Evolutionary conservation across 2,329 filamentous ascomycete species (phyloP), one percentile per base, ranked within the genome.

Genomic region (Talaromyces piceae): DNA sequence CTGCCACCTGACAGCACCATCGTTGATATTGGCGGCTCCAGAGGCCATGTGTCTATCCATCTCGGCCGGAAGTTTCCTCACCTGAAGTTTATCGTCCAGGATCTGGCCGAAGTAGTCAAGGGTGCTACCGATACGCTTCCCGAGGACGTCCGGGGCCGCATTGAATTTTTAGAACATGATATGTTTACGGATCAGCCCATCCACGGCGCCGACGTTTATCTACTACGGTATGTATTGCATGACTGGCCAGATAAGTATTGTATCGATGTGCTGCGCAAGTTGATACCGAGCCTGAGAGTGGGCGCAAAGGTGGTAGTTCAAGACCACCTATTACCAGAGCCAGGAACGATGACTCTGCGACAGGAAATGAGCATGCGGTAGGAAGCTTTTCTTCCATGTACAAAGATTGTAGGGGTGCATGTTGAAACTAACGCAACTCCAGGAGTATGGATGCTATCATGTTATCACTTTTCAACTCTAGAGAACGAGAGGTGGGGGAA

Each of bases 1-100:
- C 41, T 49, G 13, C 22, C 26, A 18, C 16, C 20, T 1, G 33
- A 27, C n/a, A 43, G 39, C 6, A 28, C 41, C 9, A 31, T 53
- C 7, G 52, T 53, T 5, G 47, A 61, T 39, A 51, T 63, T 16
- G 80, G 80, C 7, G 80, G 80, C 2, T 77, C 75, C 23, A 75
- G 77, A 53, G 81, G 81, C 0, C 79, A 81, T 45, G 75, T 78
- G 18, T 76, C 72, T 45, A 69, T 77, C n/a, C 77, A 75, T 7
- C 66, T 84, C 46, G 80, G 77, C 2, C 69, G 68, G 53, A 66
- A 63, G 52, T 80, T 75, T 64, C 68, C 70, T 50, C 71, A 75
- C 37, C 71, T 81, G 58, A 71, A 68, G 48, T 81, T 82, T 59
- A 64, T 82, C 18, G 79, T 78, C 1, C 71, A 78, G 55, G 75